Evolutionary conservation across 2,329 filamentous ascomycete species (phyloP), one percentile per base, ranked within the genome.

Genomic region (Colletotrichum phormii): DNA sequence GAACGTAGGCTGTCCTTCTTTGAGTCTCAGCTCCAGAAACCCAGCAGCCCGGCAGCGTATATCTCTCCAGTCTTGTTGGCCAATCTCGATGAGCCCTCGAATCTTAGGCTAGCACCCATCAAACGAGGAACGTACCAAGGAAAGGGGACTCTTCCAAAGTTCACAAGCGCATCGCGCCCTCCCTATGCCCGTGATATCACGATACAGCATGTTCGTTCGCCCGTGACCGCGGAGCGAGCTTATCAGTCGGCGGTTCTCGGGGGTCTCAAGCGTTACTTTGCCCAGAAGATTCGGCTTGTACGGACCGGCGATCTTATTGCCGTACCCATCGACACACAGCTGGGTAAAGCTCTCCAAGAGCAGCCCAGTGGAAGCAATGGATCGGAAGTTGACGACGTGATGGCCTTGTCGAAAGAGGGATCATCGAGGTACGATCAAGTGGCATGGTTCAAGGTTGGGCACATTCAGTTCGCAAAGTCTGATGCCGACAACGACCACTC

Each of bases 361-460:
- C 86, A 90, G 5, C 84, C 86, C n/a, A 82, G 84, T 3, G 82
- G 85, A 4, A 89, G 89, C 13, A 88, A 89, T 65, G 89, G 89
- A 12, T 86, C 89, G 3, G 90, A 91, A 59, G 91, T 96, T 37
- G 94, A 97, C 71, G 95, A 98, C 74, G 88, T 86, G 66, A 84
- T 89, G 77, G 85, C 87, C 1, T 82, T 90, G 74, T 69, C 70
- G 70, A 82, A 83, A 75, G 77, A 86, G 76, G 76, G 64, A 75
- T 75, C 71, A 51, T 80, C 75, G 69, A 84, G 75, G 77, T 85
- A 83, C 76, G 90, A 88, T 81, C 89, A 86, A 35, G 93, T 97
- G 24, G 95, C 94, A 8, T 99, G 97, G 97, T 98, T 98, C 86
- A 94, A 92, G 75, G 93, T 99, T 53, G 93, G 93, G 51, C 93